Base-by-base conservation (phyloP, 306 rosid genomes). In the Pterocarpus macrocarpus region DNA sequence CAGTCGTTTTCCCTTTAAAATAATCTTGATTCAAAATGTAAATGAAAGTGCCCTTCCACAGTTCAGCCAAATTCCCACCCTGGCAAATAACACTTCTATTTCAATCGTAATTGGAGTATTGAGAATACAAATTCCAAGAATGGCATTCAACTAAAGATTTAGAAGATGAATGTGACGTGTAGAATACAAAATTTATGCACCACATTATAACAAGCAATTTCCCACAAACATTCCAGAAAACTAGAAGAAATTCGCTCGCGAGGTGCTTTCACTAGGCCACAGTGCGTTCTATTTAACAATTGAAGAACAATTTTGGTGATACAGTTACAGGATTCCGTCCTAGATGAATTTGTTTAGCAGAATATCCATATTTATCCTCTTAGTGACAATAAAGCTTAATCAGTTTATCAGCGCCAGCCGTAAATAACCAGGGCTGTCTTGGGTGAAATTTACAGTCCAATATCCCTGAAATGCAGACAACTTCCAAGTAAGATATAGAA, bases 371-470 rank as follows among this genome's bases (percentile, higher is more conserved):
- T 84, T 45, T 73, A 64, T 58, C 85, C 78, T 74, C 83, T 85
- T 77, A 88, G 72, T 95, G 93, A 52, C 96, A 93, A 81, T 87
- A 90, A 36, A 90, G 92, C 87, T 85, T 93, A 77, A 93, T 86
- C 75, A 90, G 80, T 10, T 89, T 90, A 88, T 95, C 99, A 13
- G 96, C 94, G 62, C 98, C 98, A 0, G 97, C 96, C 0, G 98
- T 93, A 82, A 95, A 95, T 76, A 95, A 69, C 98, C 98, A 95
- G 11, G 98, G 98, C 76, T 91, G 96, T 85, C 93, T 86, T 2
- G 99, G 99, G 88, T 95, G 98, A 84, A 95, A 93, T 82, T 89
- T 95, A 78, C 99, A 93, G 78, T 95, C 97, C 91, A 95, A 58
- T 78, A 93, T 91, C 81, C 98, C 98, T 94, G 89, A 88, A 85